These are phyloP conservation scores for Reticulascus tulasneorum DNA, from an alignment of 2,329 filamentous ascomycete genomes.

Conservation along the genomic window DNA sequence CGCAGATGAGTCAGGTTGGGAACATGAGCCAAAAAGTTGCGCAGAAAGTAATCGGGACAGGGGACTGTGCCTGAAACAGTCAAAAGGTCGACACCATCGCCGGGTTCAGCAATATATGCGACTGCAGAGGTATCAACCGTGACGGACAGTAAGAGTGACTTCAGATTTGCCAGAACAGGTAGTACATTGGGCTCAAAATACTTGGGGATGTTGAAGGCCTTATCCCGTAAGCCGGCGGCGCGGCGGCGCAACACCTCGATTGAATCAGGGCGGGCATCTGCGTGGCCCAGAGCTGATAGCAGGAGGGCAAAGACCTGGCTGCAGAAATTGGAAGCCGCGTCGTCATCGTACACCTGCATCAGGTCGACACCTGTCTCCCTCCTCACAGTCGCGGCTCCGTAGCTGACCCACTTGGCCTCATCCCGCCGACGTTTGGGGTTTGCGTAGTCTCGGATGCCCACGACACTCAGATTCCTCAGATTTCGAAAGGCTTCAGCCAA, in stretches of 20 bases:
- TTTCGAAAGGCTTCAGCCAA: conserved; percentile 53
- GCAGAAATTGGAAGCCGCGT: conserved; percentile 16
- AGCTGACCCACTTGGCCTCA: conserved; percentile 47
- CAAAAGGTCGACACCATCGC: not conserved
- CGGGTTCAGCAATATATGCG: not conserved
- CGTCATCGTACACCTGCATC: conserved; percentile 1
- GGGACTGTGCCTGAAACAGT: not conserved
- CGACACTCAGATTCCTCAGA: conserved; percentile 48
- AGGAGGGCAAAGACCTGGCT: conserved; percentile 35
- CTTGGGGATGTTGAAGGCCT: conserved; percentile 42
- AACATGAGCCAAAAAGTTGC: conserved; percentile 34
- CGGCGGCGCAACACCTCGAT: conserved; percentile 45
- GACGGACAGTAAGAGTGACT: conserved; percentile 38
- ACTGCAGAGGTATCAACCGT: not conserved
- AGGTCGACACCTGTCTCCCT: conserved; percentile 27
- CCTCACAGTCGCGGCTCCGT: conserved; percentile 40
- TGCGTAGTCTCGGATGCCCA: conserved; percentile 59
- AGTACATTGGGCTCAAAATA: conserved; percentile 30
- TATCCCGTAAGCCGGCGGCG: conserved; percentile 28
- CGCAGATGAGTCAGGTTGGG: conserved; percentile 47
- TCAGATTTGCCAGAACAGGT: conserved; percentile 40
- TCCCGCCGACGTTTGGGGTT: conserved; percentile 47
- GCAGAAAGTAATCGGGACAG: conserved; percentile 17
- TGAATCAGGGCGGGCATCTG: conserved; percentile 30
- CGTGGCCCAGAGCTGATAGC: conserved; percentile 37